These are phyloP conservation scores for Chaetomium sp. DNA, from an alignment of 2,329 filamentous ascomycete genomes.

Conservation along the genomic window DNA sequence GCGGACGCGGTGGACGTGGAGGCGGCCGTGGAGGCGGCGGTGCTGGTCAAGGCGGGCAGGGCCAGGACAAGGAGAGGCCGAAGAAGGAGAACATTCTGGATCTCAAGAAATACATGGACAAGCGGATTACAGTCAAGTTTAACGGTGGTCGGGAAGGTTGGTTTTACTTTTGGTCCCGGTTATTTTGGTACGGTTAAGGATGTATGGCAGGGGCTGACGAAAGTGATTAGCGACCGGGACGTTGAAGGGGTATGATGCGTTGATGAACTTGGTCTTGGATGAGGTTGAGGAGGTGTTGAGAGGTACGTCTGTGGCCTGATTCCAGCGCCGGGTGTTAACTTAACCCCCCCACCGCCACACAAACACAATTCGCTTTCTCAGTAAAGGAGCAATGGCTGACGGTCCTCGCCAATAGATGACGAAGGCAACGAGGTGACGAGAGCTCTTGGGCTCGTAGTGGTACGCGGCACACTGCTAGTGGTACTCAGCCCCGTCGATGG, in stretches of 20 bases:
- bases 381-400: neutral
- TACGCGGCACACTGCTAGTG: constrained; percentile 85
- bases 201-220: neutral
- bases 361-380: no score
- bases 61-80: constrained; percentile 60
- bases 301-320: constrained; percentile 47
- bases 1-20: constrained; percentile 33
- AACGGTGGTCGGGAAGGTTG: constrained; percentile 86
- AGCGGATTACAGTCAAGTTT: constrained; percentile 92
- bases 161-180: constrained; percentile 21
- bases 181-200: neutral
- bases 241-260: constrained; percentile 90
- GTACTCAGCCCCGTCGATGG: constrained; percentile 89
- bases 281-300: constrained; percentile 85
- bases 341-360: no score
- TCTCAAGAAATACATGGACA: constrained; percentile 93
- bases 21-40: constrained; percentile 28
- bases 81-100: constrained; percentile 99
- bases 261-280: constrained; percentile 97
- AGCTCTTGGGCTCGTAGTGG: constrained; percentile 79
- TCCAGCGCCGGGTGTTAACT: no score
- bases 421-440: constrained; percentile 82
- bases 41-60: constrained; percentile 32
- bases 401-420: constrained; percentile 57
- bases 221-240: constrained; percentile 65